phyloP scores from a whole-genome alignment of 208 protist species.

The Porcisia deanei region DNA sequence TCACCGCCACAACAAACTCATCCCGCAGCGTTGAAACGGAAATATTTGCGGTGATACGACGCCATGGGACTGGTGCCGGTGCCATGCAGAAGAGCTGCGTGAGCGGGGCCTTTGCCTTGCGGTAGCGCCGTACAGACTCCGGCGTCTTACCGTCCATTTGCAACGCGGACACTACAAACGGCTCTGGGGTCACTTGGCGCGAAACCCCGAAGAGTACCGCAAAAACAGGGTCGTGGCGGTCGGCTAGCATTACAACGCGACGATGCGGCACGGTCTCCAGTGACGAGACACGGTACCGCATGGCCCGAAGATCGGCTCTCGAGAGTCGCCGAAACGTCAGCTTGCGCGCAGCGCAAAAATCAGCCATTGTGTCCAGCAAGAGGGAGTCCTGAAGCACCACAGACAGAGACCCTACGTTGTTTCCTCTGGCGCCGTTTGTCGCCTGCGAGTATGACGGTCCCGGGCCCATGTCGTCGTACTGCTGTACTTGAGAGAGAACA shows the following conservation, averaged over 20 bases:
- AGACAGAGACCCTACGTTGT: conserved; percentile 11
- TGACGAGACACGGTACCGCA: conserved; percentile 37
- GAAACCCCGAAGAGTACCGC: conserved; percentile 33
- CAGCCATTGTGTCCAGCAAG: conserved; percentile 45
- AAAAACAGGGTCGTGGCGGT: conserved; percentile 52
- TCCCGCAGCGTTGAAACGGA: conserved; percentile 19
- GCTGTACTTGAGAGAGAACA: conserved; percentile 22
- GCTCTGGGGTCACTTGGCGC: conserved; percentile 19
- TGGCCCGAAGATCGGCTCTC: conserved; percentile 31
- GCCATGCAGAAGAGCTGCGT: conserved; percentile 34
- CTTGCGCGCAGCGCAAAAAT: conserved; percentile 37
- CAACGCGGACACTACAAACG: conserved; percentile 16
- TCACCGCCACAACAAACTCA: conserved; percentile 27
- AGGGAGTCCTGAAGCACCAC: conserved; percentile 51
- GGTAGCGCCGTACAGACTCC: conserved; percentile 8
- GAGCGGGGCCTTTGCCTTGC: conserved; percentile 1
- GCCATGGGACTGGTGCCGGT: conserved; percentile 32
- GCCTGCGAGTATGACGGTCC: conserved; percentile 21
- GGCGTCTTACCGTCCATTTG: conserved; percentile 10
- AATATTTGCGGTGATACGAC: conserved; percentile 22
- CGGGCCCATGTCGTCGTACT: conserved; percentile 1
- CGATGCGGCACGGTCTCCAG: conserved; percentile 42
- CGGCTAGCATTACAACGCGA: conserved; percentile 52
- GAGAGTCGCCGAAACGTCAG: conserved; percentile 41
- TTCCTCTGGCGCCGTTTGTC: conserved; percentile 11